Evolutionary conservation across 1,284 basidiomycete species (phyloP).

Genomic region (Boletus subluridellus): DNA sequence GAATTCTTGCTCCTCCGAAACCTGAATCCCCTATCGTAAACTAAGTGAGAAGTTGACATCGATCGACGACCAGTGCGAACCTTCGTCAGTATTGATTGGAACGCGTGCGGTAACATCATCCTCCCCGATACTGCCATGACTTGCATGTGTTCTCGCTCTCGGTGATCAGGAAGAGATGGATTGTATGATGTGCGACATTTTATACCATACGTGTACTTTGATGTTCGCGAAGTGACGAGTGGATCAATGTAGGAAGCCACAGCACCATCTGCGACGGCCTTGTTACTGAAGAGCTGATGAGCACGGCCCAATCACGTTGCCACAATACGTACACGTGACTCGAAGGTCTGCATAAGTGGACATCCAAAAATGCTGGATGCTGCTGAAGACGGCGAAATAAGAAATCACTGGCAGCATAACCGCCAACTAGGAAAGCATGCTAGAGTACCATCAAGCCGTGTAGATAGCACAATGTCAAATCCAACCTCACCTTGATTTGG

Average conservation of each 20-base stretch:
- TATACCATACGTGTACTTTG: slow-evolving; percentile 44
- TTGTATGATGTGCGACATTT: slow-evolving; percentile 28
- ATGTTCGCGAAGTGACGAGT: slow-evolving; percentile 43
- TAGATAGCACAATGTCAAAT: not conserved
- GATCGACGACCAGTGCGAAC: slow-evolving; percentile 8
- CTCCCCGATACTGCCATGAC: slow-evolving; percentile 16
- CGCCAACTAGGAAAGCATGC: too few relatives aligned
- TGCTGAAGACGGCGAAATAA: too few relatives aligned
- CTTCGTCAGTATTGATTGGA: slow-evolving; percentile 32
- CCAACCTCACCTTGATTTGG: slow-evolving; percentile 30
- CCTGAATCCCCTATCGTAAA: slow-evolving; percentile 28
- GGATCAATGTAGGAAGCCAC: slow-evolving; percentile 44
- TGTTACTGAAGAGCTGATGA: too few relatives aligned
- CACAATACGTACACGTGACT: too few relatives aligned
- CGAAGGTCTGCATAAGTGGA: too few relatives aligned
- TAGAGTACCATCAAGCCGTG: not conserved
- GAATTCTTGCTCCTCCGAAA: slow-evolving; percentile 35
- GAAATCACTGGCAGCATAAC: too few relatives aligned
- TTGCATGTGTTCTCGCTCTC: slow-evolving; percentile 16
- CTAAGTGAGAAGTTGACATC: not conserved
- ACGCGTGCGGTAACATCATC: slow-evolving; percentile 22
- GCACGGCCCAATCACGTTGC: too few relatives aligned
- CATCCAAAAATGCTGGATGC: too few relatives aligned
- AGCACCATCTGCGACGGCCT: too few relatives aligned
- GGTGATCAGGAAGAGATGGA: slow-evolving; percentile 35